These are phyloP conservation scores for Petunia secreta DNA, from an alignment of 257 asterid genomes.

Conservation along the genomic window DNA sequence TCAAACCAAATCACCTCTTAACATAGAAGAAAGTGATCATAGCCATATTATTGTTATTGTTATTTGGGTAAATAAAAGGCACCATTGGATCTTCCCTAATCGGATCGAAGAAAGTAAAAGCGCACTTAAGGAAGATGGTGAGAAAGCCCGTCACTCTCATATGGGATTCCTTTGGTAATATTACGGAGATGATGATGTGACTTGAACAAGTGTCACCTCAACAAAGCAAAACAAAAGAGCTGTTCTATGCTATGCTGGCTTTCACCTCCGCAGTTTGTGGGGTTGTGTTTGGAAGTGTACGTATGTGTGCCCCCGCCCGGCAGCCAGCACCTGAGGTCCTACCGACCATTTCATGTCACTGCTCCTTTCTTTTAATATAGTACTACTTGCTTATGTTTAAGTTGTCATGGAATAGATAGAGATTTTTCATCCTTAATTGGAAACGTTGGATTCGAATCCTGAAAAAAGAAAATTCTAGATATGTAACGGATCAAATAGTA, in stretches of 20 bases:
- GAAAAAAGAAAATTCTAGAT: no score
- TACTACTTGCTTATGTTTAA: no score
- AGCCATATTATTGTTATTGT: not conserved
- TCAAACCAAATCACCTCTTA: not conserved
- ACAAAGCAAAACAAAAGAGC: not conserved
- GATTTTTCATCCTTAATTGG: no score
- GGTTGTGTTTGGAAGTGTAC: not conserved
- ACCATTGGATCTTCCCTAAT: not conserved
- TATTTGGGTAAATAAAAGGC: no score
- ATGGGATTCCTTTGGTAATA: not conserved
- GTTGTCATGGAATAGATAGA: no score
- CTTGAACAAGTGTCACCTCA: not conserved
- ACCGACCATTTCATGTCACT: not conserved
- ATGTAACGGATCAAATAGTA: no score
- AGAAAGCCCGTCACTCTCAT: not conserved
- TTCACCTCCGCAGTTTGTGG: not conserved
- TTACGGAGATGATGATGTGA: no score
- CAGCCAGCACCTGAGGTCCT: not conserved
- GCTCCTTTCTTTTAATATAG: no score
- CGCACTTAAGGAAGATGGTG: not conserved
- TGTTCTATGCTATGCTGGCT: not conserved
- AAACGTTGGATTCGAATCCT: no score
- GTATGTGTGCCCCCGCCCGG: not conserved
- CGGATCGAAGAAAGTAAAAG: not conserved
- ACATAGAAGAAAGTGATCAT: not conserved